Evolutionary conservation across 257 asterid genomes (phyloP).

Genomic region (Solanum verrucosum): DNA sequence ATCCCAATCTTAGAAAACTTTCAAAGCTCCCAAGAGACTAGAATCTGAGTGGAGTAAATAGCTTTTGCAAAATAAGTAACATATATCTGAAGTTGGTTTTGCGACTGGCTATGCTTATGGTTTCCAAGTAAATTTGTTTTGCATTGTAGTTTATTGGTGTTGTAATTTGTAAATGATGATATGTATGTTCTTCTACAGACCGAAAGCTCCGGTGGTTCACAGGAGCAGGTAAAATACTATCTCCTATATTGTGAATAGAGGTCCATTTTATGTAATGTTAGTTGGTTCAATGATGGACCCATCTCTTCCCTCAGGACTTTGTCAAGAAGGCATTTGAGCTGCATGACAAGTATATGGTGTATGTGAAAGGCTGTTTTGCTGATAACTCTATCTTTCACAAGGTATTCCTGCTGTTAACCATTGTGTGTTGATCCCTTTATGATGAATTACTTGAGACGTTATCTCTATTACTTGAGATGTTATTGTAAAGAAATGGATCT

Average conservation of each 20-base stretch:
- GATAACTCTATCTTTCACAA: constrained; percentile 32
- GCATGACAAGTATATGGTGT: constrained; percentile 32
- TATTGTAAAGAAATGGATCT: neutral
- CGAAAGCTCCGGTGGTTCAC: constrained; percentile 22
- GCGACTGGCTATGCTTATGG: neutral
- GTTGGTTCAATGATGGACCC: neutral
- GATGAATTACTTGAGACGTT: neutral
- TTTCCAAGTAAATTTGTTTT: neutral
- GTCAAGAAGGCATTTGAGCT: constrained; percentile 31
- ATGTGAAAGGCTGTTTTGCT: constrained; percentile 28
- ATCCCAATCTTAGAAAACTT: neutral
- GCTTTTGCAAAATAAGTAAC: neutral
- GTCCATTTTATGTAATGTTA: neutral
- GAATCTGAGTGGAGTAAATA: neutral
- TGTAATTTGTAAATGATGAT: neutral
- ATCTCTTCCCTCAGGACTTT: constrained; percentile 21
- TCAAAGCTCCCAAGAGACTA: neutral
- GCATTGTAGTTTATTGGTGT: neutral
- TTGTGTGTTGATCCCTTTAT: neutral
- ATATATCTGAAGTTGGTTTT: neutral
- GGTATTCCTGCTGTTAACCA: constrained; percentile 9
- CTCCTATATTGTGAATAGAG: neutral
- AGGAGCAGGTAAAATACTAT: constrained; percentile 26
- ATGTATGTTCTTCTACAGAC: constrained; percentile 17
- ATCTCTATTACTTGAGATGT: neutral